phyloP scores from a whole-genome alignment of 2,329 filamentous ascomycete species.

The Epichloe brachyelytri region DNA sequence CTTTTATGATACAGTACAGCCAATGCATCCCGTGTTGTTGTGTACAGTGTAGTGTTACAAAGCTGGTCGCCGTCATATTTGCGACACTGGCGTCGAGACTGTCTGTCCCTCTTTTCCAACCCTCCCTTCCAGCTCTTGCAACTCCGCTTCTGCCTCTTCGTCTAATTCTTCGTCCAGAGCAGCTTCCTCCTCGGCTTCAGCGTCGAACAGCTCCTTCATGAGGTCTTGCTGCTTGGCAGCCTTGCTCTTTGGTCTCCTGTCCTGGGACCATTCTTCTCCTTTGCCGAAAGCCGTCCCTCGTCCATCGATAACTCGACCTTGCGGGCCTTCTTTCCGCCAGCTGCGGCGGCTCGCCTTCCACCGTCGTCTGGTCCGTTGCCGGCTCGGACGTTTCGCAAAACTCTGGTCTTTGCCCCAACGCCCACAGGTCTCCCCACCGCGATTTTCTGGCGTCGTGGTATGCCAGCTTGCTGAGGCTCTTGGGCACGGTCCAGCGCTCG shows the following conservation, averaged over 20 bases:
- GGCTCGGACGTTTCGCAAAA: slow-evolving; percentile 45
- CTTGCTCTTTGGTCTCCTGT: slow-evolving; percentile 29
- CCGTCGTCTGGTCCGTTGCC: slow-evolving; percentile 38
- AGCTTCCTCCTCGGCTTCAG: slow-evolving; percentile 19
- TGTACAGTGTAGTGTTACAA: neutral
- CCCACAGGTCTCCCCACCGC: slow-evolving; percentile 89
- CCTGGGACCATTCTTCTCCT: slow-evolving; percentile 23
- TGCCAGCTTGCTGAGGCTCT: slow-evolving; percentile 65
- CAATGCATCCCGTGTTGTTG: neutral
- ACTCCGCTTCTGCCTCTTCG: slow-evolving; percentile 17
- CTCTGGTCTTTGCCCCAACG: slow-evolving; percentile 77
- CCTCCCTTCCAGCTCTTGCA: slow-evolving; percentile 4
- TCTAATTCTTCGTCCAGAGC: slow-evolving; percentile 20
- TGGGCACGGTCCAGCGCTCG: slow-evolving; percentile 88
- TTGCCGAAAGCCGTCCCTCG: slow-evolving; percentile 23
- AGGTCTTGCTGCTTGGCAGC: slow-evolving; percentile 25
- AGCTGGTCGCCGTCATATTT: neutral
- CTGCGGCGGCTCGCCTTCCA: slow-evolving; percentile 28
- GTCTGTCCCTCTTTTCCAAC: neutral
- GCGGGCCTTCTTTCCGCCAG: slow-evolving; percentile 22
- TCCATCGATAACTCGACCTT: slow-evolving; percentile 25
- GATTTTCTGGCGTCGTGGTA: slow-evolving; percentile 90
- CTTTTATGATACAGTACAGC: neutral
- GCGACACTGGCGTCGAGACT: neutral
- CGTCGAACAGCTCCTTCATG: slow-evolving; percentile 26